Conservation (phyloP, 2,329 filamentous ascomycete species). For the Seiridium cupressi region DNA sequence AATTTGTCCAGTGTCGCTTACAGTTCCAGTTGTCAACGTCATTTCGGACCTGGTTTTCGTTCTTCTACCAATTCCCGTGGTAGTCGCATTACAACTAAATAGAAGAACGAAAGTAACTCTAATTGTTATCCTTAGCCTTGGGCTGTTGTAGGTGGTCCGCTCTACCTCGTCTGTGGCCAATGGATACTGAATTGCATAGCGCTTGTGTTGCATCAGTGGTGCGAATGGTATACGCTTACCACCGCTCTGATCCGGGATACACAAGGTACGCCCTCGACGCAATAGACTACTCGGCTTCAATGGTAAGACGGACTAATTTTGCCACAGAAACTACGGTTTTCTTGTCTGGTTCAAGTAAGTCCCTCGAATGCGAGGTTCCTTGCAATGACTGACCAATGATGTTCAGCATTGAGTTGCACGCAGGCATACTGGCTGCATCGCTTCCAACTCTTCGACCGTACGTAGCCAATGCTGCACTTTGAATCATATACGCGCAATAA, state of each 20-base stretch:
- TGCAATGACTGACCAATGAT: background rate
- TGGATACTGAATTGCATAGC: background rate
- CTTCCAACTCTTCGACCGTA: constrained; percentile 6
- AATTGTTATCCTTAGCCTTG: constrained; percentile 4
- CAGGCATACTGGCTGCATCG: constrained; percentile 4
- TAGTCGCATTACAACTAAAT: constrained; percentile 8
- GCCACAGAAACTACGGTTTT: background rate
- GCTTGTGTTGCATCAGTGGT: constrained; percentile 6
- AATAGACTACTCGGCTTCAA: no score
- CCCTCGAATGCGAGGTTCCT: background rate
- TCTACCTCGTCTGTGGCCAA: background rate
- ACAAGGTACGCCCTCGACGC: background rate
- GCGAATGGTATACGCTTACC: background rate
- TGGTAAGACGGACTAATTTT: background rate
- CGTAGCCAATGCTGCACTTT: background rate
- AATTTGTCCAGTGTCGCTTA: background rate
- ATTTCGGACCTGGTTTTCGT: constrained; percentile 5
- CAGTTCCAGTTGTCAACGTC: constrained; percentile 5
- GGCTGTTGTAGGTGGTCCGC: constrained; percentile 2
- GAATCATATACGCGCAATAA: no score
- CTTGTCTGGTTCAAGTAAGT: background rate
- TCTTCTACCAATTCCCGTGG: constrained; percentile 8
- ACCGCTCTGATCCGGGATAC: background rate
- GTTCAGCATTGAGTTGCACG: constrained; percentile 4
- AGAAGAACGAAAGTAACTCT: constrained; percentile 5